Evolutionary conservation across 164 flowering plant species (phyloP), one percentile per base, ranked within the genome.

Genomic region (Litsea cubeba): DNA sequence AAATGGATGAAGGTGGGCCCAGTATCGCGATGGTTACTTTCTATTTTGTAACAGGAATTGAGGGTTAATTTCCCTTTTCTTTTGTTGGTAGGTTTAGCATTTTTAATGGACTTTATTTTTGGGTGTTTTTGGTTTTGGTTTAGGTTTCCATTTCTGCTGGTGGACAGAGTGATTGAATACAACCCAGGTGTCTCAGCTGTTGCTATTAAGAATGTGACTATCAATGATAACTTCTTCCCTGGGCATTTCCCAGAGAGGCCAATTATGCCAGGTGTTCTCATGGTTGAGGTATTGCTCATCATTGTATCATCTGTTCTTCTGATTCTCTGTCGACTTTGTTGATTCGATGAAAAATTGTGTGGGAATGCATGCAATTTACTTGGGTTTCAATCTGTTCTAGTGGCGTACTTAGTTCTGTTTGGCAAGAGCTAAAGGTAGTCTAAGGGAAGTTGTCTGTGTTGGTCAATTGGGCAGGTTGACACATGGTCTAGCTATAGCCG

Each of bases 161-260:
- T 95, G 79, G 99, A 95, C 85, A 92, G 98, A 87, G 97, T 93
- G 79, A 79, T 95, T 64, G 97, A 93, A 72, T 90, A 90, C 82
- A 90, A 76, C 69, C 92, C 99, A 26, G 97, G 97, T 23, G 96
- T 91, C 32, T 95, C 99, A 0, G 99, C 90, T 7, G 98, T 91
- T 69, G 99, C 85, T 3, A 95, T 95, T 46, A 95, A 95, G 88
- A 93, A 95, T 81, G 99, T 95, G 22, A 93, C 99, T 0, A 95
- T 95, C 18, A 95, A 95, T 80, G 99, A 95, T 71, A 90, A 90
- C 81, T 95, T 95, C 79, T 95, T 95, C 68, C 98, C 97, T 68
- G 97, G 99, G 26, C 99, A 95, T 79, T 95, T 95, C 76, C 99
- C 99, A 0, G 98, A 91, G 83, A 90, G 99, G 82, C 99, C 99